These are phyloP conservation scores for Epichloe sp. DNA, from an alignment of 2,329 filamentous ascomycete species.

Conservation along the genomic window DNA sequence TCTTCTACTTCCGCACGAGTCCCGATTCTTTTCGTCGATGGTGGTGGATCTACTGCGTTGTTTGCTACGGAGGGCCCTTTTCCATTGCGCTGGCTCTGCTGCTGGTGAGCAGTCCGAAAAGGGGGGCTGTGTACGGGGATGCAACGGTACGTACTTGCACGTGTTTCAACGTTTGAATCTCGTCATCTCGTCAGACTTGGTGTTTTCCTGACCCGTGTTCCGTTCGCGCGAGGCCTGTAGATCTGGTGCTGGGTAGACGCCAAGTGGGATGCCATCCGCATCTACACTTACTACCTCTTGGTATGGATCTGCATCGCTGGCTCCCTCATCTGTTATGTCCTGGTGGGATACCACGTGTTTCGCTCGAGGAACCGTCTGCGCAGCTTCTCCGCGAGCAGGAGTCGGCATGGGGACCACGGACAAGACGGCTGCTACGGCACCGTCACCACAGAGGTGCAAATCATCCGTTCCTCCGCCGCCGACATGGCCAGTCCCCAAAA, in stretches of 20 bases:
- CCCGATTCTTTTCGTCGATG: slow-evolving; percentile 59
- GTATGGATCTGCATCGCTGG: slow-evolving; percentile 47
- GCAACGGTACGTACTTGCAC: slow-evolving; percentile 32
- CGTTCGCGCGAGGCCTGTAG: slow-evolving; percentile 17
- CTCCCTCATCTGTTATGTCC: slow-evolving; percentile 40
- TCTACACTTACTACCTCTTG: slow-evolving; percentile 48
- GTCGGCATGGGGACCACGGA: slow-evolving; percentile 12
- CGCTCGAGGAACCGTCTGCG: slow-evolving; percentile 41
- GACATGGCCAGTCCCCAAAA: slow-evolving; percentile 13
- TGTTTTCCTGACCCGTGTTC: not conserved
- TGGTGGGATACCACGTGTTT: slow-evolving; percentile 48
- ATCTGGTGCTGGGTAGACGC: slow-evolving; percentile 50
- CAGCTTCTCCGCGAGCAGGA: slow-evolving; percentile 33
- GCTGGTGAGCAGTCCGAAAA: slow-evolving; percentile 31
- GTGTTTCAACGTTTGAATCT: too few relatives aligned
- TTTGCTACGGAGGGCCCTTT: slow-evolving; percentile 61
- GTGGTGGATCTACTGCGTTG: slow-evolving; percentile 54
- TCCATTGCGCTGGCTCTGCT: slow-evolving; percentile 54
- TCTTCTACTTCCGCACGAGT: slow-evolving; percentile 46
- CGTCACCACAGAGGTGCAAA: slow-evolving; percentile 39
- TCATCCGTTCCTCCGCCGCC: slow-evolving; percentile 20
- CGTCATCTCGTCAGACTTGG: not conserved
- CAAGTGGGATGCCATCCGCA: slow-evolving; percentile 41
- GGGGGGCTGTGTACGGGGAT: slow-evolving; percentile 38
- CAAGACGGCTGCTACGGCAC: slow-evolving; percentile 30